Evolutionary conservation across 1,284 basidiomycete species (phyloP), one percentile per base, ranked within the genome.

Genomic region (Caloboletus inedulis): DNA sequence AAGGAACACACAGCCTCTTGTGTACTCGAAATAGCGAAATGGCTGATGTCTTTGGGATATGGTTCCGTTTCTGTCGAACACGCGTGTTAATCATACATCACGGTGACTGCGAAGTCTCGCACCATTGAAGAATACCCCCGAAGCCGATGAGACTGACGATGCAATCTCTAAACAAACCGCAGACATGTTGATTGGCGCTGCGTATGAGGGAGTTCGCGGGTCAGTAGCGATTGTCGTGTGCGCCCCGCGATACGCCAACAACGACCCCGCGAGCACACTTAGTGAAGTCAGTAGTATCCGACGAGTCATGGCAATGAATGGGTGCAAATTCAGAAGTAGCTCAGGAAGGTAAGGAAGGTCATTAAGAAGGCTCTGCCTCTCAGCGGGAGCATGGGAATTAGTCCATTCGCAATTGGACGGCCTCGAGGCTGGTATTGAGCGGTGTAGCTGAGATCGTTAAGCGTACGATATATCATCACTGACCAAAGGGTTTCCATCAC

Each of bases 1-100:
- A 83, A 78, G 12, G 74, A 74, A 61, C 81, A 84, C 1, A 65
- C 64, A 7, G 81, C 64, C 0, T 42, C 14, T 54, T 77, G 72
- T 0, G 69, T 61, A 52, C 76, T 81, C 9, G 80, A 78, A 10
- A 59, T 56, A 2, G 76, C 71, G 71, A 74, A 80, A 55, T 82
- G 81, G 8, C 56, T 53, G 13, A 75, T 73, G 41, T 77, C 78
- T 9, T 61, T 64, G 0, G 27, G 27, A 54, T 78, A 82, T 3
- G 63, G 43, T 19, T 43, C 19, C 1, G 56, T 62, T 18, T 56
- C 69, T 61, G 47, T 44, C 37, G 4, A 46, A 37, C 42, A 29
- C 29, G 34, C 18, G 16, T 42, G 40, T 54, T 36, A 59, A 30
- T 45, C n/a, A 43, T 46, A 7, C 23, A 33, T 41, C 34, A 37